Evolutionary conservation across 164 flowering plant species (phyloP).

Genomic region (Liriodendron chinense): DNA sequence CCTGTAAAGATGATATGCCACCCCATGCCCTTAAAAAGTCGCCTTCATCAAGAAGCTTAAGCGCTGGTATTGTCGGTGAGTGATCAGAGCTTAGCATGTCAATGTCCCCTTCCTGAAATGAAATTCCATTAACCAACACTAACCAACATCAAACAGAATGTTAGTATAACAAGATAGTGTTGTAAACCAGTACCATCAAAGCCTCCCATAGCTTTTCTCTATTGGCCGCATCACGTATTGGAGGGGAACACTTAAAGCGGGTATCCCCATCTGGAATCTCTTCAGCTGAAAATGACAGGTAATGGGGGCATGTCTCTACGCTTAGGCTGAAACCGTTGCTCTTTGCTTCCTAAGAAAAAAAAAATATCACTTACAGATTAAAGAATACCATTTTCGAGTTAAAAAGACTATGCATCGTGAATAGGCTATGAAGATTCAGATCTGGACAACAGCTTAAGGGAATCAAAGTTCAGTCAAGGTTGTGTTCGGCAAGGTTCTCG

Average conservation of each 20-base stretch:
- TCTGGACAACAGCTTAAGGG: background rate
- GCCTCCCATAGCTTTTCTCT: slow-evolving; percentile 81
- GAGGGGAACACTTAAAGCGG: slow-evolving; percentile 94
- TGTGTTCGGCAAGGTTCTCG: background rate
- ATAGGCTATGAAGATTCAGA: background rate
- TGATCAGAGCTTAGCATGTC: slow-evolving; percentile 98
- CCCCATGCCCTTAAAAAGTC: slow-evolving; percentile 96
- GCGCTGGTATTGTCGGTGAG: slow-evolving; percentile 86
- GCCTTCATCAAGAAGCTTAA: slow-evolving; percentile 74
- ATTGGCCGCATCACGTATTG: slow-evolving; percentile 79
- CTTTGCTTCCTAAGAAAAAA: slow-evolving; percentile 64
- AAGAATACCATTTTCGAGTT: background rate
- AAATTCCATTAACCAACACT: slow-evolving; percentile 6
- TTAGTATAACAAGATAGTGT: background rate
- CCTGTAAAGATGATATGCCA: slow-evolving; percentile 98
- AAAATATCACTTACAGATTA: background rate
- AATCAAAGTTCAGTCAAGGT: background rate
- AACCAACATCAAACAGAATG: background rate
- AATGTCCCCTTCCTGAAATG: slow-evolving; percentile 70
- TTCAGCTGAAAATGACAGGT: slow-evolving; percentile 89
- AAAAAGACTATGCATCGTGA: background rate
- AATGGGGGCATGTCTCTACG: slow-evolving; percentile 97
- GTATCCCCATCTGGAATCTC: slow-evolving; percentile 94
- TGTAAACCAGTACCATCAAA: slow-evolving; percentile 37
- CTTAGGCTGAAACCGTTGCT: slow-evolving; percentile 71